phyloP scores from a whole-genome alignment of 164 flowering plant species.

The Annona cherimola region DNA sequence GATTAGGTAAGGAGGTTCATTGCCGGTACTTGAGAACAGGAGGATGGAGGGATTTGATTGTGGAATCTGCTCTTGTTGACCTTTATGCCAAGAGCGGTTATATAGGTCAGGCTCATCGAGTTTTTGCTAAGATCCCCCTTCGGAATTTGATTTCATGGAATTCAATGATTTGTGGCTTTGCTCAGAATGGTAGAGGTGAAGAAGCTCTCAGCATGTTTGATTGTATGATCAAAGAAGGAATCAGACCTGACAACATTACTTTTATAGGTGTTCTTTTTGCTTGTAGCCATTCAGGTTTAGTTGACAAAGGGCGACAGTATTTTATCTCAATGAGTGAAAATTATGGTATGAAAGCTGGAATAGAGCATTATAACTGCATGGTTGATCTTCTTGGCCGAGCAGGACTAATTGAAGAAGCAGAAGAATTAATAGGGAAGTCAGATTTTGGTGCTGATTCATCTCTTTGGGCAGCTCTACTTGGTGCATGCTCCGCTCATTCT shows the following conservation, averaged over 20 bases:
- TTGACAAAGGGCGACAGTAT: slow-evolving; percentile 55
- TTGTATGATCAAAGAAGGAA: slow-evolving; percentile 51
- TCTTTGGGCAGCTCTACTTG: slow-evolving; percentile 77
- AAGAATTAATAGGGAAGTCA: slow-evolving; percentile 45
- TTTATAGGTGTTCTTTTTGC: slow-evolving; percentile 79
- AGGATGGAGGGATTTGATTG: slow-evolving; percentile 53
- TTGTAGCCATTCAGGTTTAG: slow-evolving; percentile 77
- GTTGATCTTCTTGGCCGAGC: slow-evolving; percentile 86
- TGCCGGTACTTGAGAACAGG: slow-evolving; percentile 71
- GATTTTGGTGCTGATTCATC: slow-evolving; percentile 38
- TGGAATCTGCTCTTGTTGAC: slow-evolving; percentile 89
- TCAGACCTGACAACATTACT: slow-evolving; percentile 61
- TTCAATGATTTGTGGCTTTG: slow-evolving; percentile 74
- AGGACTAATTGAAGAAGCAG: slow-evolving; percentile 81
- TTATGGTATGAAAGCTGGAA: slow-evolving; percentile 50
- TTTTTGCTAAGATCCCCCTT: slow-evolving; percentile 39
- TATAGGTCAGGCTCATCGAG: slow-evolving; percentile 44
- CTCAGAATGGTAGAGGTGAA: slow-evolving; percentile 72
- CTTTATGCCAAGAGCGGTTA: slow-evolving; percentile 83
- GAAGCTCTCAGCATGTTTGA: slow-evolving; percentile 54
- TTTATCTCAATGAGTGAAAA: slow-evolving; percentile 47
- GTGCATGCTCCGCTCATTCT: slow-evolving; percentile 60
- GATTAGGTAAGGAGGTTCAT: slow-evolving; percentile 81
- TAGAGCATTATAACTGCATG: slow-evolving; percentile 80
- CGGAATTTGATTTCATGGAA: slow-evolving; percentile 82